Evolutionary conservation across 192 early-diverging fungal genomes (phyloP).

Genomic region (Oehlia diaphana): DNA sequence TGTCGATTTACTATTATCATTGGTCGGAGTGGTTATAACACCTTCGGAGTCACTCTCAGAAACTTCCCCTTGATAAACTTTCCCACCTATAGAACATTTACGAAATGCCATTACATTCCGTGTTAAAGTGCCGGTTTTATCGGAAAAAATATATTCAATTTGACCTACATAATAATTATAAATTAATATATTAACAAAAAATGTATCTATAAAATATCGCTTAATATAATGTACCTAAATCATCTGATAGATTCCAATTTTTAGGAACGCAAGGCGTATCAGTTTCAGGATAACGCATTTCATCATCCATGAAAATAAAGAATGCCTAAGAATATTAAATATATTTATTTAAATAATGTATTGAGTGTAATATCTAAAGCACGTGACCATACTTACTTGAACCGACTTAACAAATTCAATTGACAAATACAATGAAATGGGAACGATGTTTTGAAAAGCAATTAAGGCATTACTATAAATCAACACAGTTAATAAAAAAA

Average conservation of each 20-base stretch:
- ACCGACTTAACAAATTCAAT: constrained; percentile 64
- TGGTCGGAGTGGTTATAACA: not conserved
- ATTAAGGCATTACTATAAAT: constrained; percentile 61
- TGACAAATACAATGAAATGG: constrained; percentile 63
- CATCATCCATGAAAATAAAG: constrained; percentile 68
- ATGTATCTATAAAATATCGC: too few relatives aligned
- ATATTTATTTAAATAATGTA: not conserved
- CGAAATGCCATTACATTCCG: constrained; percentile 81
- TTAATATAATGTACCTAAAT: constrained; percentile 45
- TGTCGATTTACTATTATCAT: not conserved
- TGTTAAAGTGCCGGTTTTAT: constrained; percentile 83
- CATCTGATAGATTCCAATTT: constrained; percentile 71
- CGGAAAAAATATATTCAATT: constrained; percentile 82
- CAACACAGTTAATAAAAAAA: constrained; percentile 54
- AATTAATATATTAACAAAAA: not conserved
- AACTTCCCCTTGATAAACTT: constrained; percentile 44
- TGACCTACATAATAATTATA: constrained; percentile 44
- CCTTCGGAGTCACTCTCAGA: not conserved
- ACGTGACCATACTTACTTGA: constrained; percentile 42
- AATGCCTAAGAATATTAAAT: constrained; percentile 50
- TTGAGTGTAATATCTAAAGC: not conserved
- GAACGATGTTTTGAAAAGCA: constrained; percentile 68
- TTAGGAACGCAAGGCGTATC: constrained; percentile 64
- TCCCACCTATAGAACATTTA: constrained; percentile 64
- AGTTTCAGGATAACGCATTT: constrained; percentile 59